Percentiles rank a stretch among this genome's conserved stretches.
phyloP scores from a whole-genome alignment of 169 alveolate species.

The Cryptosporidium baileyi region DNA sequence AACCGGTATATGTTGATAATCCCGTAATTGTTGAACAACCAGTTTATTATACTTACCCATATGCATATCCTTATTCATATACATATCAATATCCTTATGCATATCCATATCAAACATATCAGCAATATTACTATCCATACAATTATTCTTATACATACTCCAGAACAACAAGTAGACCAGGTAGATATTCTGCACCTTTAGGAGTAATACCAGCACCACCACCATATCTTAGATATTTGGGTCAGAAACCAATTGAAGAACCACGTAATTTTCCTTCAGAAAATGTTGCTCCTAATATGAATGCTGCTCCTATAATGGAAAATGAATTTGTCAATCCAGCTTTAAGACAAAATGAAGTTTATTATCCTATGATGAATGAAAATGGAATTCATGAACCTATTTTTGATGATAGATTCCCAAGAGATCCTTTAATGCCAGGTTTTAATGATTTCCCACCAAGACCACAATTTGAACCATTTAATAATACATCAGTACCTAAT shows the following conservation, averaged over 20 bases:
- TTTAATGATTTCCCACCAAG: too few relatives aligned
- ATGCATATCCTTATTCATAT: constrained; percentile 34
- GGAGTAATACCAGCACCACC: constrained; percentile 43
- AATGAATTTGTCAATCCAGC: too few relatives aligned
- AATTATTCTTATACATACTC: constrained; percentile 52
- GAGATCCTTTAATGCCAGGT: too few relatives aligned
- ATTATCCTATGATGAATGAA: too few relatives aligned
- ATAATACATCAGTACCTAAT: too few relatives aligned
- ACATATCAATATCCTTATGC: constrained; percentile 8
- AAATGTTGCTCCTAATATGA: too few relatives aligned
- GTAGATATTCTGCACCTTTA: background rate
- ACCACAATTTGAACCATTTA: too few relatives aligned
- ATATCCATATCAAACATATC: constrained; percentile 16
- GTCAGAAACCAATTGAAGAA: background rate
- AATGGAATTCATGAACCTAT: too few relatives aligned
- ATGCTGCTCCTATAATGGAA: too few relatives aligned
- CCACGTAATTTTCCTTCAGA: too few relatives aligned
- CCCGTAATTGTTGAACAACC: constrained; percentile 24
- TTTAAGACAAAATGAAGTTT: too few relatives aligned
- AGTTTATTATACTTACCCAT: constrained; percentile 10
- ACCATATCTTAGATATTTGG: constrained; percentile 54
- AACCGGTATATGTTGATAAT: background rate
- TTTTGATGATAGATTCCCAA: too few relatives aligned
- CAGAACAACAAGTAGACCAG: constrained; percentile 64
- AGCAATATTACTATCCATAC: constrained; percentile 7